Base-by-base conservation (phyloP, 768 basidiomycete genomes). In the Rhodotorula babjevae region DNA sequence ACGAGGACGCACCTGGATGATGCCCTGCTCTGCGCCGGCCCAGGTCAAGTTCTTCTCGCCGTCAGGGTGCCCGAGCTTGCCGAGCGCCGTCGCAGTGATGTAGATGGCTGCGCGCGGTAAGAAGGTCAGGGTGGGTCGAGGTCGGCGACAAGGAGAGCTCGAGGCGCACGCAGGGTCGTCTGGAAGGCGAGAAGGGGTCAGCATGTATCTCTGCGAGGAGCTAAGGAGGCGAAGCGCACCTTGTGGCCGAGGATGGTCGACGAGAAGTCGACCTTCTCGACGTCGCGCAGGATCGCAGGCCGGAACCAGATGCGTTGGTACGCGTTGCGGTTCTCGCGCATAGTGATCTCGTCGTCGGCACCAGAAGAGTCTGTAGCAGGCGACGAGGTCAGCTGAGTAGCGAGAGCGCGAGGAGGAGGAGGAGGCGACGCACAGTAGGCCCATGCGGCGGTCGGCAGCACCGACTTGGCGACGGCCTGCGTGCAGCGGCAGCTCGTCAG, bases 51-150 rank as follows among this genome's bases (percentile, higher is more conserved):
- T 92, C 29, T 95, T 84, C 82, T 98, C 95, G 16, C 95, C 95
- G 71, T 96, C 92, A 0, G 93, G 92, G 79, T 98, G 93, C 4
- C 95, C 93, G 2, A 99, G 87, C 82, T 95, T 97, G 67, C 93
- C 92, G 7, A 93, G 85, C 8, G 78, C 92, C 10, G 92, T 93
- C 0, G 92, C 92, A n/a, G 88, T 85, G 84, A 78, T 88, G 75
- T 55, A 77, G 59, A 78, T 79, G 5, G 93, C 58, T 59, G 33
- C 40, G 36, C 7, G 18, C 5, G 29, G 19, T 4, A 36, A 14
- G 40, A 23, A 42, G 36, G 53, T 31, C 46, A 63, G 31, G 11
- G 21, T 25, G 1, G 25, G 31, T 2, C 42, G 46, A 49, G n/a
- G 2, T 8, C 4, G 25, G 27, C 16, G 36, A 61, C 9, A 29